Evolutionary conservation across 2,329 filamentous ascomycete species (phyloP), one percentile per base, ranked within the genome.

Genomic region (Coleophoma crateriformis): DNA sequence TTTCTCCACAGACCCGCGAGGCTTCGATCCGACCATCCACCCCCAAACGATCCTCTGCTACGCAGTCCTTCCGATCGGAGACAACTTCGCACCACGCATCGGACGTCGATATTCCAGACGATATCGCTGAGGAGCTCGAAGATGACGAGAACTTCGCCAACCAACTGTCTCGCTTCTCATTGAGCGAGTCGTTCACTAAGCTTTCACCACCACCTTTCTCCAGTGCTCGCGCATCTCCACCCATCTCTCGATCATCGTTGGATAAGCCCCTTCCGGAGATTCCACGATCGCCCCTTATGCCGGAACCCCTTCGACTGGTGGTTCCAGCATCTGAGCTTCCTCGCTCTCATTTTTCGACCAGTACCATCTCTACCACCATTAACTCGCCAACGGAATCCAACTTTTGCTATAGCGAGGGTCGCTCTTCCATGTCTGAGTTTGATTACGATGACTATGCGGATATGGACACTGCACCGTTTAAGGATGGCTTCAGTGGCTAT

Each of bases 111-210:
- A 75, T 76, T 19, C 71, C 73, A 2, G 70, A 75, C 45, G 71
- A 76, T 48, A 74, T 72, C 35, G 68, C 64, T 7, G 77, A 78
- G 48, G 74, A 76, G 46, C 20, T 38, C 41, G 79, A 82, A 45
- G 78, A 84, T 53, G 79, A 84, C 56, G 78, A 82, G 54, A 83
- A 83, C 65, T 84, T 84, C 58, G 79, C 79, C n/a, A 74, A 71
- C 42, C 52, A 59, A 38, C 35, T 58, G 10, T 54, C 48, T 42
- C 50, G 49, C 35, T 44, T 54, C 7, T 55, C 54, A 1, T 46
- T 59, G 22, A 48, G 49, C 15, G 49, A 50, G 3, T 47, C 55
- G n/a, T 48, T 57, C n/a, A 64, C 61, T 12, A 41, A 43, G 20
- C 49, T 64, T 22, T 59, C 61, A 20, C 63, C 63, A 45, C 54